These are phyloP conservation scores for Polygonum maritimum DNA, from an alignment of 148 eudicot species.

Conservation along the genomic window DNA sequence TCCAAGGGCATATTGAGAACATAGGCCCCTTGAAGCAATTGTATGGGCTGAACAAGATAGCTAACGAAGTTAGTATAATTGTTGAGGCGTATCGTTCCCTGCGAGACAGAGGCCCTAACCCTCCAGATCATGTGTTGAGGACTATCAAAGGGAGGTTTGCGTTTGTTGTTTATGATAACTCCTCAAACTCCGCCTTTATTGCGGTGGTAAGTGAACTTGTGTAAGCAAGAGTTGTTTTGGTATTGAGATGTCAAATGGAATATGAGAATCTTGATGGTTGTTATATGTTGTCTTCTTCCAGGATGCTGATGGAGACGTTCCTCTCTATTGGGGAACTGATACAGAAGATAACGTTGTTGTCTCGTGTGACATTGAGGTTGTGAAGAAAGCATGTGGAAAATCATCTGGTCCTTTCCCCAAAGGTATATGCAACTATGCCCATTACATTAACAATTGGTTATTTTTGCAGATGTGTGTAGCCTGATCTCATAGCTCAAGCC, in stretches of 20 bases:
- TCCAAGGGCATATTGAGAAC: constrained; percentile 93
- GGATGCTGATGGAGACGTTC: constrained; percentile 90
- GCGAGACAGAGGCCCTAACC: constrained; percentile 85
- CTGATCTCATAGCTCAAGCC: background rate
- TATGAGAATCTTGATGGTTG: background rate
- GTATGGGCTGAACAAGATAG: constrained; percentile 78
- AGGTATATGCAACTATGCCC: constrained; percentile 14
- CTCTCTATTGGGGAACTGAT: constrained; percentile 90
- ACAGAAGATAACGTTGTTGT: constrained; percentile 68
- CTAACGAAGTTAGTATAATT: constrained; percentile 82
- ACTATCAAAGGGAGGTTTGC: constrained; percentile 76
- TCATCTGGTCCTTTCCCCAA: constrained; percentile 32
- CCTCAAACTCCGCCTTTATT: constrained; percentile 54
- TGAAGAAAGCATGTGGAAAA: constrained; percentile 30
- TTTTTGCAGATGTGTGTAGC: background rate
- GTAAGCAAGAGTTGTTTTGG: background rate
- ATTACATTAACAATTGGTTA: background rate
- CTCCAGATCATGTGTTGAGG: constrained; percentile 70
- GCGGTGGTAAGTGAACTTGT: constrained; percentile 54
- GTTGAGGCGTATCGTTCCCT: constrained; percentile 79
- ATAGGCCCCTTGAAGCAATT: constrained; percentile 74
- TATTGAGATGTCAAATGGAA: background rate
- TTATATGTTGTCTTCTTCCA: constrained; percentile 12
- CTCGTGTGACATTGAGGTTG: constrained; percentile 23
- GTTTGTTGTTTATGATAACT: constrained; percentile 61